Percentiles rank a stretch among this genome's conserved stretches.
Evolutionary conservation across 345 rosid genomes (phyloP).

Genomic region (Aethionema arabicum): DNA sequence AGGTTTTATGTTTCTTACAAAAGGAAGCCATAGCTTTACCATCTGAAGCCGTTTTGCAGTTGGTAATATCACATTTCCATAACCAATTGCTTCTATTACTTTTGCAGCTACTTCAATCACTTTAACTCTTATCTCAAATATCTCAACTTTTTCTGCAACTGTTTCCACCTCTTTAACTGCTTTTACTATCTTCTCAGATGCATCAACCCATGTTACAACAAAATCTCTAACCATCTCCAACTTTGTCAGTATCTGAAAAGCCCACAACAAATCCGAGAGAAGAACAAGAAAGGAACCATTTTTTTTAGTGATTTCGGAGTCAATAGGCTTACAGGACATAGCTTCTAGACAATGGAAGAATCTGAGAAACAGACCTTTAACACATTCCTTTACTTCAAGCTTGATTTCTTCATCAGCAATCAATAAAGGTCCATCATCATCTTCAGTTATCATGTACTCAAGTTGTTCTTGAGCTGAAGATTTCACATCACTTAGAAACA

Average conservation of each 20-base stretch:
- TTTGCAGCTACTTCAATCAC: conserved; percentile 65
- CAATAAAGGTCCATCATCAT: conserved; percentile 79
- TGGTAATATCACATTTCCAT: conserved; percentile 71
- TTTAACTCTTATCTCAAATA: conserved; percentile 53
- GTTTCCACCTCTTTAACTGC: conserved; percentile 40
- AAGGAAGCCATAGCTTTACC: conserved; percentile 87
- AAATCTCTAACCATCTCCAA: conserved; percentile 75
- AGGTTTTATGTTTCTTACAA: conserved; percentile 66
- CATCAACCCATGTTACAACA: conserved; percentile 68
- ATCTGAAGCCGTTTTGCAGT: conserved; percentile 59
- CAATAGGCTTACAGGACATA: conserved; percentile 34
- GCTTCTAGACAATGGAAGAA: conserved; percentile 54
- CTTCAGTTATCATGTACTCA: conserved; percentile 88
- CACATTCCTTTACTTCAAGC: conserved; percentile 61
- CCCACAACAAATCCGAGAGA: conserved; percentile 71
- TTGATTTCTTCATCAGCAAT: conserved; percentile 57
- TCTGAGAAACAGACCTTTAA: conserved; percentile 46
- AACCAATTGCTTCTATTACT: conserved; percentile 75
- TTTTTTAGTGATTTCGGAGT: conserved; percentile 37
- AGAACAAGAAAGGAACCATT: conserved; percentile 44
- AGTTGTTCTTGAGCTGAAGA: conserved; percentile 78
- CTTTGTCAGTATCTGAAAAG: conserved; percentile 66
- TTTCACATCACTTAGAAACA: conserved; percentile 55
- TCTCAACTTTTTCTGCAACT: conserved; percentile 43
- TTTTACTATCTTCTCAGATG: conserved; percentile 61